These are phyloP conservation scores for Xanthoconium separans DNA, from an alignment of 1,284 basidiomycete genomes.

Conservation along the genomic window DNA sequence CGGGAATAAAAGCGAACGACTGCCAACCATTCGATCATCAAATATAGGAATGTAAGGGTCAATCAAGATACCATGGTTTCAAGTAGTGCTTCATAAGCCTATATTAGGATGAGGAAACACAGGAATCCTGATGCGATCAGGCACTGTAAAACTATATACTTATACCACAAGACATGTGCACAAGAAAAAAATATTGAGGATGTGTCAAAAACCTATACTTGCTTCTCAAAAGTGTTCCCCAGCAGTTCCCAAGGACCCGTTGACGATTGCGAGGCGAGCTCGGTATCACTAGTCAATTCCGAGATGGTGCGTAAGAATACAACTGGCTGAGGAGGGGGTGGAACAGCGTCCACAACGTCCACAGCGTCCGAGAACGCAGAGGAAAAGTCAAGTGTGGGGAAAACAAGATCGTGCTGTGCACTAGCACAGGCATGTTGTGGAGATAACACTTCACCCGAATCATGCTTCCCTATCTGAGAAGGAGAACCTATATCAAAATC, in stretches of 20 bases:
- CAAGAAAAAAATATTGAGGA: not conserved
- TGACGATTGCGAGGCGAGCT: not conserved
- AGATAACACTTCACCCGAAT: not conserved
- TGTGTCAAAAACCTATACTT: not conserved
- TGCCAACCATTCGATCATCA: not conserved
- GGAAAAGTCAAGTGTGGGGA: conserved; percentile 72
- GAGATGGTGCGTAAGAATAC: conserved; percentile 26
- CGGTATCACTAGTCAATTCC: conserved; percentile 20
- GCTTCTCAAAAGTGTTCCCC: not conserved
- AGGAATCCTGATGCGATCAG: not conserved
- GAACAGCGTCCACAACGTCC: conserved; percentile 2
- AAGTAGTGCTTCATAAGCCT: too few relatives aligned
- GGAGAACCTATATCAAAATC: not conserved
- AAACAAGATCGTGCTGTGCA: conserved; percentile 46
- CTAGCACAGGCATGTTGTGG: conserved; percentile 16
- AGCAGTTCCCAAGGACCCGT: conserved; percentile 21
- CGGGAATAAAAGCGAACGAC: not conserved
- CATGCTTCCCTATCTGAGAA: conserved; percentile 7
- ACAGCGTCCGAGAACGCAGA: too few relatives aligned
- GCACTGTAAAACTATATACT: too few relatives aligned
- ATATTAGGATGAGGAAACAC: not conserved
- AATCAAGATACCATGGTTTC: conserved; percentile 5
- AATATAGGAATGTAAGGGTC: not conserved
- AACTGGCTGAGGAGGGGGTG: conserved; percentile 15
- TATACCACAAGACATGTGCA: not conserved